Evolutionary conservation across 1,139 yeast species (phyloP), one percentile per base, ranked within the genome.

Genomic region (Debaryomyces robertsiae): DNA sequence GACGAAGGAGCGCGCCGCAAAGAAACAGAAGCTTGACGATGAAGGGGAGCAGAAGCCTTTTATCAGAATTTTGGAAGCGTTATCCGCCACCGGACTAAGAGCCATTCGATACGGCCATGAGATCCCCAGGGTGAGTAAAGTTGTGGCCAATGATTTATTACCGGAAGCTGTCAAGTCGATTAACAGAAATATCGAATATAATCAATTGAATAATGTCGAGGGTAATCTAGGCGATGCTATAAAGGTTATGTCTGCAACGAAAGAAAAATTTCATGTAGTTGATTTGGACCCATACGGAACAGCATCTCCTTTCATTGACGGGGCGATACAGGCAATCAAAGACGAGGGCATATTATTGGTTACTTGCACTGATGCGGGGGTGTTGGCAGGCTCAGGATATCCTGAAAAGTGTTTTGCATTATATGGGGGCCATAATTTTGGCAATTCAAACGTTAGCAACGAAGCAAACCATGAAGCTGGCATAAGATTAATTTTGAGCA

Each of bases 261-360:
- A 65, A 23, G 67, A 65, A 16, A 72, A 73, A 40, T 86, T 84
- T 63, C 95, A 93, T 57, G 87, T 88, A 9, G 81, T 94, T 43
- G 99, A 93, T 63, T 74, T 93, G 42, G 99, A 93, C 58, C 99
- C 99, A 0, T 93, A 93, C 58, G 99, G 99, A 15, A 85, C 97
- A 0, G 98, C 97, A 0, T 80, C 96, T 1, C 98, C 98, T 4
- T 93, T 93, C 58, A 74, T 93, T 30, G 98, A 93, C 58, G 79
- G 93, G 22, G 97, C 98, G 0, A 73, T 93, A 25, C 95, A 88
- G 53, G 71, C 84, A 29, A 77, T 91, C 10, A 79, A 77, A 39
- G 91, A 90, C 50, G 93, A 84, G 37, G 99, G 98, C 0, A 58
- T 93, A 36, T 64, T 93, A 51, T 67, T 91, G 36, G 93, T 93